These are phyloP conservation scores for Agrocybe chaxingu DNA, from an alignment of 768 basidiomycete genomes.

Conservation along the genomic window DNA sequence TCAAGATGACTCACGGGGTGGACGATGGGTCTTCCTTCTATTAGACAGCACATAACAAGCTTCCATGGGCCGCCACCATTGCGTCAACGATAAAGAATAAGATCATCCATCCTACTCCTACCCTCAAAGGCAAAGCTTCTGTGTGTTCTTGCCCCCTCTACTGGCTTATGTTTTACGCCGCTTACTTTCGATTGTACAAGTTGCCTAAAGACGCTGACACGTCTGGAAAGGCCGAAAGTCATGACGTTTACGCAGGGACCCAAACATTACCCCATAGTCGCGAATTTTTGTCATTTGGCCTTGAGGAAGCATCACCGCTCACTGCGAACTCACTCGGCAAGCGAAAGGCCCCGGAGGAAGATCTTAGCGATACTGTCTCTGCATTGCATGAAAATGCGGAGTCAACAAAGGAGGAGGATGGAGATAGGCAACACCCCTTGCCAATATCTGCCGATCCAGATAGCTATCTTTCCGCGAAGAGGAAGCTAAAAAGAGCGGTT, in stretches of 20 bases:
- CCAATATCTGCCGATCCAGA: constrained; percentile 56
- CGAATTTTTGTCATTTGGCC: background rate
- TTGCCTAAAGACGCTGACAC: no score
- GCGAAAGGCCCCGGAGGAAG: constrained; percentile 4
- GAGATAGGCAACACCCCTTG: background rate
- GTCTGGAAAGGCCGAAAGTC: no score
- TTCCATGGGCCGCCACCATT: constrained; percentile 15
- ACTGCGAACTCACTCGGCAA: background rate
- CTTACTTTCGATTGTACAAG: no score
- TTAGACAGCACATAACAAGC: constrained; percentile 16
- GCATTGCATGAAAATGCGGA: constrained; percentile 1
- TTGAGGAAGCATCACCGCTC: background rate
- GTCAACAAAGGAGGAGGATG: background rate
- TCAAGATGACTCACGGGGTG: background rate
- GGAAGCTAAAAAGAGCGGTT: constrained; percentile 78
- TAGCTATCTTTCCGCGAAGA: constrained; percentile 82
- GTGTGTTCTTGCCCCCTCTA: no score
- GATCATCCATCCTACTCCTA: background rate
- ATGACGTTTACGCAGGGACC: no score
- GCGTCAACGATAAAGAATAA: constrained; percentile 12
- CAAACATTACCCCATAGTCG: background rate
- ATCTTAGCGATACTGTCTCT: background rate
- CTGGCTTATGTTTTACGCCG: no score
- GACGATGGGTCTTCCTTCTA: background rate
- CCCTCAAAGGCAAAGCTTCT: no score